Evolutionary conservation across 2,329 filamentous ascomycete genomes (phyloP), one percentile per base, ranked within the genome.

Genomic region (Xylariales sp.): DNA sequence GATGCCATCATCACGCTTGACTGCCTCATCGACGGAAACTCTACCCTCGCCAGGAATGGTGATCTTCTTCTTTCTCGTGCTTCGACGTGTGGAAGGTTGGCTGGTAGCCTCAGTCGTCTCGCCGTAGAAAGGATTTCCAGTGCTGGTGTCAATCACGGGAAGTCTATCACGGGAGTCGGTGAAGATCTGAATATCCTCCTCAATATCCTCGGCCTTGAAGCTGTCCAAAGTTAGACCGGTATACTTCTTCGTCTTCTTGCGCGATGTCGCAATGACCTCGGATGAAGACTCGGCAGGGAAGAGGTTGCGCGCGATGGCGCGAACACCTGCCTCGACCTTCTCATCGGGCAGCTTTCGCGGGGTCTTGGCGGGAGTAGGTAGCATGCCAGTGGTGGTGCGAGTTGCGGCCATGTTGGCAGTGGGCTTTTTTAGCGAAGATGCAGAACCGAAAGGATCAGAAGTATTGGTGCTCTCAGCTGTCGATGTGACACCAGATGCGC

Each of bases 361-460:
- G 3, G 87, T 91, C 68, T 90, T 90, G 49, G 80, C 76, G 2
- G 87, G 87, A 3, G 87, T 91, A 12, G 84, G 85, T 33, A 90
- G 76, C 74, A 86, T 84, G 48, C 69, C 72, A 41, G 62, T 53
- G n/a, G n/a, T n/a, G n/a, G n/a, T n/a, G n/a, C n/a, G n/a, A n/a
- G n/a, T n/a, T n/a, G n/a, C n/a, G n/a, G n/a, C n/a, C n/a, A n/a
- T n/a, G n/a, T n/a, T n/a, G n/a, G n/a, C n/a, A 36, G 34, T 54
- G 25, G 53, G 48, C 41, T 62, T 59, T 32, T 45, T 45, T 24
- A 50, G 47, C 21, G 46, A 51, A 37, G n/a, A n/a, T n/a, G n/a
- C n/a, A n/a, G n/a, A n/a, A n/a, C n/a, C n/a, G n/a, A n/a, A n/a
- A n/a, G n/a, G n/a, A 10, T 72, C 66, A 12, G 72, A 67, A 43